Conservation (phyloP, 305 asterid species). For the Plantago rigida region DNA sequence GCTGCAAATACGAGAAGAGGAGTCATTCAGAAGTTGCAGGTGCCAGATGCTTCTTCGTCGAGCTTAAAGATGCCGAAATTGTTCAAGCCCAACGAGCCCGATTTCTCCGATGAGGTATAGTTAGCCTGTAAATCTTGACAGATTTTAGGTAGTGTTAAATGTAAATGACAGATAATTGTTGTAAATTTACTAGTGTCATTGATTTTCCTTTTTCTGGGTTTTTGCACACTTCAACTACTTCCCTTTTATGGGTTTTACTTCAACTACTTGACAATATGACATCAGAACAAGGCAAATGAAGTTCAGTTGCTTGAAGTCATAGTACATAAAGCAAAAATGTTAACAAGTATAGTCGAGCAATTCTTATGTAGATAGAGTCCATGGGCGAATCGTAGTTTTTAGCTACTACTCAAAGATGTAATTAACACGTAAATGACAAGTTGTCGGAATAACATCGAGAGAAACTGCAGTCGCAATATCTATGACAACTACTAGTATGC, state of each 20-base stretch:
- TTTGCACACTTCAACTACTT: background rate
- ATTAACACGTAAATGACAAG: too few relatives aligned
- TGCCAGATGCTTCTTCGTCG: slow-evolving; percentile 43
- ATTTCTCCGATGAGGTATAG: slow-evolving; percentile 58
- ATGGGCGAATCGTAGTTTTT: background rate
- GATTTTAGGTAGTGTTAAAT: background rate
- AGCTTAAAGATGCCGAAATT: slow-evolving; percentile 74
- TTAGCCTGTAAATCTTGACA: slow-evolving; percentile 9
- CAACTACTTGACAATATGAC: background rate
- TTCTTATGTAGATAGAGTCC: too few relatives aligned
- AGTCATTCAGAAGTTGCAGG: slow-evolving; percentile 31
- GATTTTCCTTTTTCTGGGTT: slow-evolving; percentile 2
- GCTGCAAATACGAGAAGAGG: slow-evolving; percentile 72
- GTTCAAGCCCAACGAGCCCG: slow-evolving; percentile 80
- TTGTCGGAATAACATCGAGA: too few relatives aligned
- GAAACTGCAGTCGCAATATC: too few relatives aligned
- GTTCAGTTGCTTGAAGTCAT: background rate
- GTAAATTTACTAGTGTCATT: background rate
- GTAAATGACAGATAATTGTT: background rate
- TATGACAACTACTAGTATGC: background rate
- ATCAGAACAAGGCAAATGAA: background rate
- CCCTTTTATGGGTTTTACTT: too few relatives aligned
- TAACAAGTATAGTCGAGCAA: too few relatives aligned
- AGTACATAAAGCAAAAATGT: too few relatives aligned
- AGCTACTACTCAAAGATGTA: too few relatives aligned